Evolutionary conservation across 2,329 filamentous ascomycete genomes (phyloP), one percentile per base, ranked within the genome.

Genomic region (Fusarium papillatum): DNA sequence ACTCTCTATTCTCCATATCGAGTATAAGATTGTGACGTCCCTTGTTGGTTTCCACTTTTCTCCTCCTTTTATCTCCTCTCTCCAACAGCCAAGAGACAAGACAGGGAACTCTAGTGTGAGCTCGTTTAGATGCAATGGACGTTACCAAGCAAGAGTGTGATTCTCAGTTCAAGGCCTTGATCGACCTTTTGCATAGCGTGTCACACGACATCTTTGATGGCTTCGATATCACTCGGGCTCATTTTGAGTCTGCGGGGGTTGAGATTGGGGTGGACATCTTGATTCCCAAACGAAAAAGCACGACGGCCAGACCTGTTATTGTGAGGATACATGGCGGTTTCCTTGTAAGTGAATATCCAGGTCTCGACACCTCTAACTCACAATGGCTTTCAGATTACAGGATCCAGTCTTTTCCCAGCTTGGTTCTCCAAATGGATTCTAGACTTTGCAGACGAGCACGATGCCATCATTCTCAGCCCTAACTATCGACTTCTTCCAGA

Each of bases 401-500:
- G 59, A 41, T 62, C 59, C 0, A 62, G 59, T 29, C 59, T 62
- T 14, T 62, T 62, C 19, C 59, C 59, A 11, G 59, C 59, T 5
- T 62, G 59, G 59, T 62, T 62, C 59, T 62, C 59, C 5, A 62
- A 62, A 62, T 62, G 59, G 59, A 62, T 62, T 19, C 26, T 62
- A 1, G 59, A 62, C 59, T 62, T 43, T 43, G 59, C 59, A 1
- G 38, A 62, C 13, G 26, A 62, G 24, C 36, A 62, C 24, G 59
- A 31, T 62, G 59, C 59, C 7, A 43, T 62, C 38, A 62, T 62
- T 3, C 24, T 62, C 0, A 31, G 59, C 26, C 59, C 59, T 0
- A 62, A 65, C n/a, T 72, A 72, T n/a, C 36, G 62, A 9, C 66
- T 71, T 22, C 66, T 71, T 5, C 69, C 69, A 29, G 69, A 71